A percentile compares a stretch with the other conserved stretches of the same genome.
phyloP scores from a whole-genome alignment of 192 early-diverging fungal genomes.

The Backusella tarrabulga region DNA sequence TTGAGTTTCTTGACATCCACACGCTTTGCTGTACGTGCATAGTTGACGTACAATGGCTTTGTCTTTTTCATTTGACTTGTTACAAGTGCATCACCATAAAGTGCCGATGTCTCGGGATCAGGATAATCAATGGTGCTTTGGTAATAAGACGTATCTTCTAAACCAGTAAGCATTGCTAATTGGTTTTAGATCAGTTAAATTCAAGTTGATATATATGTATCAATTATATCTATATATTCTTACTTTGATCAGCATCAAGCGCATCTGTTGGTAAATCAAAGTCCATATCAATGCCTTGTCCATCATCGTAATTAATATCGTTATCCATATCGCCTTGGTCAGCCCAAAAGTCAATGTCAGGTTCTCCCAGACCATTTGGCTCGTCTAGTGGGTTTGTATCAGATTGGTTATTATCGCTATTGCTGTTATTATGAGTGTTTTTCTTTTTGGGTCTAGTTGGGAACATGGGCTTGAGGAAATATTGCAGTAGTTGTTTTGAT shows the following conservation, averaged over 20 bases:
- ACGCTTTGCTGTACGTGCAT: constrained; percentile 85
- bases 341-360: constrained; percentile 47
- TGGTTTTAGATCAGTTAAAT: background rate
- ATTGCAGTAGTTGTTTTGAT: constrained; percentile 51
- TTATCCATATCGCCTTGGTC: constrained; percentile 20
- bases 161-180: constrained; percentile 11
- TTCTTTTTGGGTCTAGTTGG: constrained; percentile 19
- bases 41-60: constrained; percentile 73
- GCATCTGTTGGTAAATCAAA: constrained; percentile 23
- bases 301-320: background rate
- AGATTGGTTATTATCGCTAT: background rate
- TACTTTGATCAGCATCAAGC: constrained; percentile 29
- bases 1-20: constrained; percentile 95
- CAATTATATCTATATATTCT: background rate
- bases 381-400: background rate
- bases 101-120: constrained; percentile 35
- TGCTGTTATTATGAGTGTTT: background rate
- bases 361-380: constrained; percentile 21
- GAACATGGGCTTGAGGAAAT: constrained; percentile 49
- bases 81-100: constrained; percentile 30
- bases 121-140: constrained; percentile 38
- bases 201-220: background rate
- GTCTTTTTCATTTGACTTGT: constrained; percentile 51
- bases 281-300: constrained; percentile 26
- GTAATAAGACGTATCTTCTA: constrained; percentile 41